Evolutionary conservation across 2,329 filamentous ascomycete genomes (phyloP).

Genomic region (Microcyclosporella mali): DNA sequence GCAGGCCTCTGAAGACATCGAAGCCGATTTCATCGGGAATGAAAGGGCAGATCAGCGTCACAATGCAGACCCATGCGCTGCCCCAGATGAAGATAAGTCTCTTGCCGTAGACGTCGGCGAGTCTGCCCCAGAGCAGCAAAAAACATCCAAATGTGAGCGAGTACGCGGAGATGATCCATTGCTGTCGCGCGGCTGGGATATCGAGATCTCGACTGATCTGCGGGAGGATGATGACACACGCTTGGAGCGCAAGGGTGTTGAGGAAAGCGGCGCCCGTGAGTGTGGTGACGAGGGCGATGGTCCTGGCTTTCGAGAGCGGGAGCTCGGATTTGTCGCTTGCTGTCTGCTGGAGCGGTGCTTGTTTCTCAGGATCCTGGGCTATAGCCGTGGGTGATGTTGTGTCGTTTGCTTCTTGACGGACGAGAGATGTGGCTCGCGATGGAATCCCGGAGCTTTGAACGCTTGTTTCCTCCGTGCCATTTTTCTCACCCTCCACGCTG

Average conservation of each 20-base stretch:
- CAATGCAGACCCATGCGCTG: conserved; percentile 56
- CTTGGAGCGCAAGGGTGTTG: conserved; percentile 30
- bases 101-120: conserved; percentile 63
- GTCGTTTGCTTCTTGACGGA: background rate
- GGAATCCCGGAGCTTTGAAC: background rate
- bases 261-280: conserved; percentile 29
- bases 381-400: background rate
- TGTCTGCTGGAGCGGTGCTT: conserved; percentile 7
- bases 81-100: conserved; percentile 59
- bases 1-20: conserved; percentile 59
- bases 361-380: background rate
- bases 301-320: conserved; percentile 24
- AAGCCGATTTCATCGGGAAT: conserved; percentile 62
- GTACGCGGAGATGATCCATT: conserved; percentile 62
- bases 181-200: conserved; percentile 30
- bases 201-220: conserved; percentile 28
- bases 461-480: too few species aligned
- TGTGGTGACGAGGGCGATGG: conserved; percentile 26
- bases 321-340: conserved; percentile 12
- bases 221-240: conserved; percentile 31
- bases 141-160: conserved; percentile 62
- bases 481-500: too few species aligned
- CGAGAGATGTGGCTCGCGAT: background rate
- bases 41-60: conserved; percentile 57
- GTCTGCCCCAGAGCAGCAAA: conserved; percentile 59